phyloP scores from a whole-genome alignment of 169 alveolate species.

The Plasmodium coatneyi region DNA sequence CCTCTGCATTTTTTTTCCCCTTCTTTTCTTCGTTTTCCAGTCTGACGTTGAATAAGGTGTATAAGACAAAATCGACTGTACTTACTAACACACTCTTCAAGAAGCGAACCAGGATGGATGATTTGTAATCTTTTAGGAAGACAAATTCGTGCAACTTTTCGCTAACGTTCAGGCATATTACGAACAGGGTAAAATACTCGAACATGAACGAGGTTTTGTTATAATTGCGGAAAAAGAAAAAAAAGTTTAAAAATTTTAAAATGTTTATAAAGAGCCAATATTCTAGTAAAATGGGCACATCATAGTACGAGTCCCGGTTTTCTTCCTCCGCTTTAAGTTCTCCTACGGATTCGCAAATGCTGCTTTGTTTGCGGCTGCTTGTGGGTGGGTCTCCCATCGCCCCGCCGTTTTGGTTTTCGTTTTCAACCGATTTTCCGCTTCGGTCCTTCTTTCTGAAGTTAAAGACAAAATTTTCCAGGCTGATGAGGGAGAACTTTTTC shows the following conservation, averaged over 20 bases:
- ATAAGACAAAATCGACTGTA: slow-evolving; percentile 33
- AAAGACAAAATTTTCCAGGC: slow-evolving; percentile 11
- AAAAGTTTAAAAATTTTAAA: slow-evolving; percentile 21
- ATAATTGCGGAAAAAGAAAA: slow-evolving; percentile 18
- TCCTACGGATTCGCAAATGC: not conserved
- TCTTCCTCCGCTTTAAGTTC: not conserved
- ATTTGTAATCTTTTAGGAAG: slow-evolving; percentile 49
- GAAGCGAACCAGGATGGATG: slow-evolving; percentile 43
- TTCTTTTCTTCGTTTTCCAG: slow-evolving; percentile 32
- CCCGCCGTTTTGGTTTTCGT: not conserved
- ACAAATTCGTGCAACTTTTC: slow-evolving; percentile 59
- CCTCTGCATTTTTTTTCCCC: not conserved
- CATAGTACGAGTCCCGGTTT: not conserved
- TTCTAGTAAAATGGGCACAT: slow-evolving; percentile 53
- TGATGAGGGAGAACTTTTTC: not conserved
- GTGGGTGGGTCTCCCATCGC: not conserved
- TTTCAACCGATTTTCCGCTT: not conserved
- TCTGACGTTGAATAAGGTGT: slow-evolving; percentile 49
- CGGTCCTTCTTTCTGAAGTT: slow-evolving; percentile 5
- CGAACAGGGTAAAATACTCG: slow-evolving; percentile 39
- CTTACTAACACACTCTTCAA: slow-evolving; percentile 42
- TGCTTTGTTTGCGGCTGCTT: not conserved
- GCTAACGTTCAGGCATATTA: slow-evolving; percentile 37
- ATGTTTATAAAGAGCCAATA: slow-evolving; percentile 62
- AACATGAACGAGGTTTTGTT: slow-evolving; percentile 12